phyloP scores from a whole-genome alignment of 306 rosid species.

The Dalbergia cochinchinensis region DNA sequence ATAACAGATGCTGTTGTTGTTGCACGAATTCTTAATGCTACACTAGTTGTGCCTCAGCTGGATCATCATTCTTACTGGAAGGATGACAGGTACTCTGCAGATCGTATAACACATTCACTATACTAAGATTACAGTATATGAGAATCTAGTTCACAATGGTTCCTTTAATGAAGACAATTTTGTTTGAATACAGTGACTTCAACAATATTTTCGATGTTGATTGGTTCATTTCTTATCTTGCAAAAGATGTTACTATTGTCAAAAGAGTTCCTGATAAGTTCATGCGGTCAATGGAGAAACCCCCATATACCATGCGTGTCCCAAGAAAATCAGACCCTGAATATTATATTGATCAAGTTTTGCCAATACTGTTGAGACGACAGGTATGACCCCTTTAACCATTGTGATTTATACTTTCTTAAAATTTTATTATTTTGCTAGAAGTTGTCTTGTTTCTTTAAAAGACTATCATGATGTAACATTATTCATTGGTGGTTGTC shows the following conservation, averaged over 20 bases:
- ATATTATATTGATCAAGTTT: conserved; percentile 95
- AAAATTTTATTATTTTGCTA: conserved; percentile 9
- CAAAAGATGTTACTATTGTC: conserved; percentile 86
- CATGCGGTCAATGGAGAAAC: conserved; percentile 95
- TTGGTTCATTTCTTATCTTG: conserved; percentile 90
- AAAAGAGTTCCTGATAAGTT: conserved; percentile 91
- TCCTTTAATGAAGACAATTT: conserved; percentile 33
- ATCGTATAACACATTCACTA: conserved; percentile 29
- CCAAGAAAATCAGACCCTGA: conserved; percentile 97
- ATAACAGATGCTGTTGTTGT: conserved; percentile 98
- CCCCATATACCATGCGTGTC: conserved; percentile 98
- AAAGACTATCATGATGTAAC: conserved; percentile 1
- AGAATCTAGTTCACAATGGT: conserved; percentile 35
- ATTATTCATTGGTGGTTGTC: conserved; percentile 4
- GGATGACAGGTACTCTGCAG: conserved; percentile 76
- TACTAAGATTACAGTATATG: not conserved
- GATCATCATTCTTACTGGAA: conserved; percentile 97
- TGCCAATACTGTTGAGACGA: conserved; percentile 91
- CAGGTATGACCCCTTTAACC: conserved; percentile 58
- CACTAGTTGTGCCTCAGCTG: conserved; percentile 94
- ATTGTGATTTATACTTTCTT: not conserved
- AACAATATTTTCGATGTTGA: conserved; percentile 82
- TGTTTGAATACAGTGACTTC: conserved; percentile 75
- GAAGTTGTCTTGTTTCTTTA: conserved; percentile 20
- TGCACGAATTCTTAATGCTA: conserved; percentile 97